Percentiles rank a stretch among this genome's conserved stretches.
Evolutionary conservation across 2,329 filamentous ascomycete genomes (phyloP).

Genomic region (Talaromyces rugulosus): DNA sequence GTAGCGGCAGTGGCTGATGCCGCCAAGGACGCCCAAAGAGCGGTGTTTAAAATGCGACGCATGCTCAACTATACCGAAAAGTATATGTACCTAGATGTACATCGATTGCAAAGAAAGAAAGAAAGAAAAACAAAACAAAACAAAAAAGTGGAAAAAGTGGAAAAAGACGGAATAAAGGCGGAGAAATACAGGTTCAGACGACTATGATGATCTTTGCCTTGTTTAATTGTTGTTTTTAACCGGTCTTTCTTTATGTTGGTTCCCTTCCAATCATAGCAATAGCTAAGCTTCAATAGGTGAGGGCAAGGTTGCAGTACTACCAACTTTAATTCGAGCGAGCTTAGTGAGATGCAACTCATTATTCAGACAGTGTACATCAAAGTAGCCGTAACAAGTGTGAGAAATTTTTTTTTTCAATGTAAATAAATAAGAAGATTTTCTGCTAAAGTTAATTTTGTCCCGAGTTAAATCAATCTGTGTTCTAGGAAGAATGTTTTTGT

Average conservation of each 20-base stretch:
- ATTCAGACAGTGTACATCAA: background rate
- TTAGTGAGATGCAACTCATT: background rate
- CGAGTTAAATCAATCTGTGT: no score
- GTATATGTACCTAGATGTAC: background rate
- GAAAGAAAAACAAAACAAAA: background rate
- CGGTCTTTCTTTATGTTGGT: background rate
- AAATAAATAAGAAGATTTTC: no score
- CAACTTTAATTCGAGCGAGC: background rate
- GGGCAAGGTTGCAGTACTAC: background rate
- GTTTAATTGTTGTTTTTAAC: background rate
- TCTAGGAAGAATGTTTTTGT: no score
- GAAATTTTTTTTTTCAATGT: no score
- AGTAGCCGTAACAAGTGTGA: no score
- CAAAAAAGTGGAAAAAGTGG: no score
- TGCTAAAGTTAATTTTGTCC: no score
- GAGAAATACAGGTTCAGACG: background rate
- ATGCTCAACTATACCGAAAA: background rate
- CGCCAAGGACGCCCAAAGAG: background rate
- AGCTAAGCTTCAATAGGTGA: background rate
- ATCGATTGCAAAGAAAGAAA: background rate
- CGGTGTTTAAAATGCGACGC: background rate
- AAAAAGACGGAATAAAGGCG: background rate
- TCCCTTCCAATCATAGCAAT: background rate
- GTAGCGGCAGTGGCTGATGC: background rate
- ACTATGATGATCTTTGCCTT: background rate